A percentile compares a stretch with the other conserved stretches of the same genome.
phyloP scores from a whole-genome alignment of 2,329 filamentous ascomycete species.

The Trichoderma asperellum region DNA sequence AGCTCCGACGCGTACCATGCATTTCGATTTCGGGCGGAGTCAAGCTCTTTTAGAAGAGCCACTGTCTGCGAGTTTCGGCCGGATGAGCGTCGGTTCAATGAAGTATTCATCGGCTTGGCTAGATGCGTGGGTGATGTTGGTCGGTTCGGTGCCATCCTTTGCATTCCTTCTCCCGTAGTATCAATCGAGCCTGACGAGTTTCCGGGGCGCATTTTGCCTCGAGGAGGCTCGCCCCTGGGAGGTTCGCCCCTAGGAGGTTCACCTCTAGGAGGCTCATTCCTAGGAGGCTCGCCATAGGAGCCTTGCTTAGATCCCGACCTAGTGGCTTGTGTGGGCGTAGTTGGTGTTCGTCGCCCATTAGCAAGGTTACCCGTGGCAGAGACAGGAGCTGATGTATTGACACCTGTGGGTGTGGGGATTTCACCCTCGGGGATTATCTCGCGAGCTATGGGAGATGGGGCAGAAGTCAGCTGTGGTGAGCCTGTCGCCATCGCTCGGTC shows the following conservation, averaged over 20 bases:
- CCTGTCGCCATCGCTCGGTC: conserved; percentile 47
- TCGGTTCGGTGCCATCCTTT: conserved; percentile 48
- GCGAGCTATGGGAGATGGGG: conserved; percentile 49
- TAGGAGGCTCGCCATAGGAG: conserved; percentile 39
- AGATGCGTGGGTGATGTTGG: conserved; percentile 64
- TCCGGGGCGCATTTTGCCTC: conserved; percentile 33
- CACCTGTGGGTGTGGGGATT: conserved; percentile 36
- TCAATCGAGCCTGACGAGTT: conserved; percentile 70
- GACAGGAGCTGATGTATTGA: background rate
- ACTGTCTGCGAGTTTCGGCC: conserved; percentile 68
- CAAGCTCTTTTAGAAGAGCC: conserved; percentile 82
- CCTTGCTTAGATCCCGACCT: conserved; percentile 47
- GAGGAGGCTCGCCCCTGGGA: conserved; percentile 35
- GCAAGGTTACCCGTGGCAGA: conserved; percentile 36
- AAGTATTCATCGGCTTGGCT: conserved; percentile 59
- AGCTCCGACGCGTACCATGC: conserved; percentile 97
- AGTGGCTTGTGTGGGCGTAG: conserved; percentile 61
- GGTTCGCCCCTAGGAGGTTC: background rate
- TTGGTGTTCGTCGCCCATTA: conserved; percentile 68
- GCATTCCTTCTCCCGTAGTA: conserved; percentile 62
- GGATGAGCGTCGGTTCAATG: conserved; percentile 63
- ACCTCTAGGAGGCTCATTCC: conserved; percentile 2
- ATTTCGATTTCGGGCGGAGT: conserved; percentile 81
- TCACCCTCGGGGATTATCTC: conserved; percentile 51
- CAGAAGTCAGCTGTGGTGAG: conserved; percentile 43